These are phyloP conservation scores for Candida anglica DNA, from an alignment of 805 yeast species.

Conservation along the genomic window DNA sequence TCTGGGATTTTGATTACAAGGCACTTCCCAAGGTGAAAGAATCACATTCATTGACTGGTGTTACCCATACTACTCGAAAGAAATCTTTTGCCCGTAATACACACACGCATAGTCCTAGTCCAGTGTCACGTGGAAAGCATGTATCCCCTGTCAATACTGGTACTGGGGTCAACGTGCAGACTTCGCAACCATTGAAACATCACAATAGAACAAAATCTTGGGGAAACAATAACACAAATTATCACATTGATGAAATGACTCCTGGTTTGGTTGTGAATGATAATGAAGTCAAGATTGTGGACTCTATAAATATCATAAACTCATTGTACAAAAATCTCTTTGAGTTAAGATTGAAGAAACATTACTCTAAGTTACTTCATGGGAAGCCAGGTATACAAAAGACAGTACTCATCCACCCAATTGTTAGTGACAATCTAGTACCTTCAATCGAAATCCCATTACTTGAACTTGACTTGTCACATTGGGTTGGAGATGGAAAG, in stretches of 20 bases:
- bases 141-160: background rate
- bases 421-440: conserved; percentile 31
- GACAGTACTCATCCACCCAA: conserved; percentile 30
- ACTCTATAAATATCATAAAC: conserved; percentile 18
- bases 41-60: background rate
- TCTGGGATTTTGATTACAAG: conserved; percentile 43
- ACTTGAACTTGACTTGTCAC: conserved; percentile 27
- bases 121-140: conserved; percentile 1
- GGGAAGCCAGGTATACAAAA: conserved; percentile 7
- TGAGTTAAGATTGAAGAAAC: conserved; percentile 32
- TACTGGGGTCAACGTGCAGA: too few relatives aligned
- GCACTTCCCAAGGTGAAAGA: conserved; percentile 35
- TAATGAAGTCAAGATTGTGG: background rate
- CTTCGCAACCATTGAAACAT: background rate
- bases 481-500: conserved; percentile 31
- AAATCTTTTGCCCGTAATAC: background rate
- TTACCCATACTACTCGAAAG: background rate
- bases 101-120: background rate
- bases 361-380: conserved; percentile 21
- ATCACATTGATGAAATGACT: background rate
- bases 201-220: conserved; percentile 1
- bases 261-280: background rate
- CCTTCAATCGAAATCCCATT: conserved; percentile 38
- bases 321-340: conserved; percentile 31
- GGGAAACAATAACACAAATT: too few relatives aligned